Evolutionary conservation across 2,329 filamentous ascomycete genomes (phyloP).

Genomic region (Colletotrichum echinochloae): DNA sequence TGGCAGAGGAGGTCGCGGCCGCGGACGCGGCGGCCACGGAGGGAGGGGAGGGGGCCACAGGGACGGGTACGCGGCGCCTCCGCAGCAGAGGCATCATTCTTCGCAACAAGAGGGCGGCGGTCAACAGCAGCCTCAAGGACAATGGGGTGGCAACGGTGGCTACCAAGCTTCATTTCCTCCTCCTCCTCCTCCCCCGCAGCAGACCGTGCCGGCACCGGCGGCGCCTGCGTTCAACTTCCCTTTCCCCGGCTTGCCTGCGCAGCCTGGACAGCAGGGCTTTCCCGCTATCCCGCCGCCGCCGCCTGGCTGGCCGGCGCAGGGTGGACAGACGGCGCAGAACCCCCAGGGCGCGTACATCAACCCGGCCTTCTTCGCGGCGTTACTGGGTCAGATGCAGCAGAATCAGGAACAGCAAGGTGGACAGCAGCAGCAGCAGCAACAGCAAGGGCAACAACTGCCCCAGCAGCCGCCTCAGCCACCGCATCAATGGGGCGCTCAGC

Average conservation of each 20-base stretch:
- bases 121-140: constrained; percentile 50
- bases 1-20: constrained; percentile 54
- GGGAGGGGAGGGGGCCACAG: constrained; percentile 51
- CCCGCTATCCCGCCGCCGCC: constrained; percentile 57
- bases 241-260: constrained; percentile 56
- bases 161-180: constrained; percentile 23
- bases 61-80: constrained; percentile 58
- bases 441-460: constrained; percentile 42
- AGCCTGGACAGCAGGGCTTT: constrained; percentile 47
- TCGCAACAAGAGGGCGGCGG: constrained; percentile 30
- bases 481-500: constrained; percentile 37
- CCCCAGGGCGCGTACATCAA: constrained; percentile 64
- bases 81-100: constrained; percentile 43
- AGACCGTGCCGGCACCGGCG: constrained; percentile 44
- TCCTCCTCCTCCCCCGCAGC: constrained; percentile 19
- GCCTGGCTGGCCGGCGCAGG: constrained; percentile 50
- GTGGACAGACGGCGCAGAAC: constrained; percentile 50
- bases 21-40: constrained; percentile 52
- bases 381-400: constrained; percentile 59
- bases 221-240: constrained; percentile 57
- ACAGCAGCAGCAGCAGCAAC: constrained; percentile 43
- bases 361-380: constrained; percentile 66
- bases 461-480: constrained; percentile 46
- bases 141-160: constrained; percentile 46
- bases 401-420: constrained; percentile 44